Evolutionary conservation across 768 basidiomycete species (phyloP), one percentile per base, ranked within the genome.

Genomic region (Trametes meyenii): DNA sequence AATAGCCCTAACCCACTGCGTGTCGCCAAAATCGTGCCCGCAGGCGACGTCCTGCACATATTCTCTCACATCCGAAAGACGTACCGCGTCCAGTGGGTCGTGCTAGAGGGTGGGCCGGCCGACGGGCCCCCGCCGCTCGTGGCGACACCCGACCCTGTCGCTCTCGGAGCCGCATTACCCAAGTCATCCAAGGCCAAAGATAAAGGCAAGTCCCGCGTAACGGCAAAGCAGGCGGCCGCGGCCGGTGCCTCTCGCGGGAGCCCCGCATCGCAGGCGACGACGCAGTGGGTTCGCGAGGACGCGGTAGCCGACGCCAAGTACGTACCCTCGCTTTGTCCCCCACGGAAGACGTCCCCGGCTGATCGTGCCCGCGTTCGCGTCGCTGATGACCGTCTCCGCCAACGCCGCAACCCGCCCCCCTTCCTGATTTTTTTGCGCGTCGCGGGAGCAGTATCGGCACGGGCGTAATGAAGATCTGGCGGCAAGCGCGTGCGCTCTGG

Each of bases 1-100:
- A 56, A n/a, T 26, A 21, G 16, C 51, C 26, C 38, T 17, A 13
- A 38, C 45, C n/a, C 46, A 55, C 49, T 70, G 19, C 75, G 71
- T 17, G 78, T 90, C 21, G 66, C 75, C 40, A 75, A 78, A 60
- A 76, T 87, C 55, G 75, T 76, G 58, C 76, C 81, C 19, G 84
- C 78, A 21, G 87, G 88, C 12, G 82, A 88, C 61, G 85, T 96
- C 39, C 59, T 87, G 3, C 94, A 96, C 69, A 77, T 93, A 49
- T 97, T 97, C 75, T 94, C 92, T 10, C 95, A 98, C 71, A 91
- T 96, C 70, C 85, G 79, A 67, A 94, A 95, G 78, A 94, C 90
- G 13, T 96, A 90, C 70, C 82, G 86, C 59, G 80, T 84, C 17
- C 85, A 87, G 65, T 90, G 89, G 88, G 84, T 89, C 38, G 63